A percentile compares a stretch with the other conserved stretches of the same genome.
Conservation (phyloP, 305 asterid genomes). For the Caryopteris hybrid region DNA sequence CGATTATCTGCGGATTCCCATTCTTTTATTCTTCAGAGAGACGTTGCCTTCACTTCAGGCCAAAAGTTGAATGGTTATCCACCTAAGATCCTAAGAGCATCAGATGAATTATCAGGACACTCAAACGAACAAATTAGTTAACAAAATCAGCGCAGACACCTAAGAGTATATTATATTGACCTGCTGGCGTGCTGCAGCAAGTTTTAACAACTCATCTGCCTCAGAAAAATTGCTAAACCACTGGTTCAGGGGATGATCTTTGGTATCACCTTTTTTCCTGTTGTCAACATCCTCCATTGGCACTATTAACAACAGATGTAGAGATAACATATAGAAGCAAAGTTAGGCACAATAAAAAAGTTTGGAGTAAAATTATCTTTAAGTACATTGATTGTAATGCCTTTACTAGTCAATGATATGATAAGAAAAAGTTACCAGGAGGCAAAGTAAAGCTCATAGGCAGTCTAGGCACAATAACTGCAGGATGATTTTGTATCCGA, state of each 20-base stretch:
- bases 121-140: neutral
- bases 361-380: neutral
- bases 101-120: neutral
- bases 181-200: constrained; percentile 96
- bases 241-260: constrained; percentile 77
- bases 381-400: neutral
- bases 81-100: neutral
- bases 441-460: constrained; percentile 57
- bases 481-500: constrained; percentile 75
- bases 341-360: constrained; percentile 2
- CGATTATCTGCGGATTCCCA: neutral
- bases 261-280: constrained; percentile 61
- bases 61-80: neutral
- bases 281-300: constrained; percentile 58
- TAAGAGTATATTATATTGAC: constrained; percentile 31
- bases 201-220: constrained; percentile 88
- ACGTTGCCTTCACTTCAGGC: neutral
- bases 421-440: constrained; percentile 46
- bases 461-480: constrained; percentile 69
- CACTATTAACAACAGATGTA: constrained; percentile 24
- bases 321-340: constrained; percentile 12
- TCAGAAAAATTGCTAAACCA: constrained; percentile 86
- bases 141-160: neutral
- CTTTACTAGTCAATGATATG: neutral
- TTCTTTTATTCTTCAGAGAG: neutral